Evolutionary conservation across 805 yeast genomes (phyloP), one percentile per base, ranked within the genome.

Genomic region (Torulaspora delbrueckii): DNA sequence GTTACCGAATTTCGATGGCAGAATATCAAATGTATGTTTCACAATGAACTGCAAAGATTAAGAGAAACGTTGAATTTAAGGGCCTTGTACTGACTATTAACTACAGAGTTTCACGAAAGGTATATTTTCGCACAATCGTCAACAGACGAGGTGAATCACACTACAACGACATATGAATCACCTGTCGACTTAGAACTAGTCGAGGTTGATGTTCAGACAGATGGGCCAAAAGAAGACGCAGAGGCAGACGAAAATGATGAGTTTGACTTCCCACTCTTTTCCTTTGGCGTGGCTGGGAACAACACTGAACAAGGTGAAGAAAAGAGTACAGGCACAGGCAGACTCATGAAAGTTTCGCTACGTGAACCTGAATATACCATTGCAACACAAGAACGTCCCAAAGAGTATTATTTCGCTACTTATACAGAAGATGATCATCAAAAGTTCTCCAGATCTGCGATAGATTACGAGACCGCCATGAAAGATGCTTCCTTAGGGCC

Each of bases 141-240:
- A 34, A 37, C 8, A 36, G 32, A 13, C 33, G 43, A 5, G 18
- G 50, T 5, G 42, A 46, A 13, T 12, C 28, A 33, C 24, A 5
- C 3, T 5, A 16, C 7, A 14, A 23, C 25, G 4, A 26, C 48
- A 8, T 55, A 54, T 22, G 52, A 63, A 58, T 57, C 68, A 58
- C 59, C 73, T 70, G 58, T 55, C 30, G 56, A 55, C 1, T 40
- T 57, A 23, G 59, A 63, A 51, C 45, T 63, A 37, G 61, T 58
- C 26, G 59, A 64, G 30, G 51, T 55, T 7, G 37, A 54, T 8
- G 30, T 31, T n/a, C 16, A 40, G 4, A 43, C 46, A 8, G 35
- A 31, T 3, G 39, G 40, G 13, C 37, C 53, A 28, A 56, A 57
- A 23, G 46, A 43, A 5, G 24, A 35, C 14, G 39, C 19, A 25